Evolutionary conservation across 768 basidiomycete species (phyloP).

Genomic region (Hypholoma fasciculare): DNA sequence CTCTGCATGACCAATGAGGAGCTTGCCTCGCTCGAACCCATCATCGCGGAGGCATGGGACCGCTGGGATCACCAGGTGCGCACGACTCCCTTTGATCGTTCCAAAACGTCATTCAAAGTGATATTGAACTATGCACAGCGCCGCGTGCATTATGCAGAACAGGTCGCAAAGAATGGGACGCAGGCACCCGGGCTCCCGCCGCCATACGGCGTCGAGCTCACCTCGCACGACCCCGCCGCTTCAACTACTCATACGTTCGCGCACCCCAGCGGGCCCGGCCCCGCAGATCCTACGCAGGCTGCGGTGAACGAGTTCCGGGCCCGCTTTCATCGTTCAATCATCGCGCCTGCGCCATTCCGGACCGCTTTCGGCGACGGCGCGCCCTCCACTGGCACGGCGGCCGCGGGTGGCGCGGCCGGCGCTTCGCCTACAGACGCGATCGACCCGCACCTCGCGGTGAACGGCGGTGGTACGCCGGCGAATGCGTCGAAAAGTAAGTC

Average conservation of each 20-base stretch:
- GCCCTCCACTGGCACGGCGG: conserved; percentile 23
- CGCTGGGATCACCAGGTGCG: conserved; percentile 82
- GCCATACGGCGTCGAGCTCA: conserved; percentile 27
- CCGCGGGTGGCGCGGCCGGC: conserved; percentile 26
- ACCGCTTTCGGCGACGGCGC: conserved; percentile 20
- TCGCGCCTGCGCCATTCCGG: conserved; percentile 61
- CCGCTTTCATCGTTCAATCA: conserved; percentile 62
- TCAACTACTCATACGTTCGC: conserved; percentile 20
- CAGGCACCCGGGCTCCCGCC: conserved; percentile 28
- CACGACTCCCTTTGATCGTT: neutral
- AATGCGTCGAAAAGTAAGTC: conserved; percentile 19
- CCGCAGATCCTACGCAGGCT: conserved; percentile 24
- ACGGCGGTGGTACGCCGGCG: conserved; percentile 8
- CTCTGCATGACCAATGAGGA: conserved; percentile 80
- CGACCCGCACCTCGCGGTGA: conserved; percentile 32
- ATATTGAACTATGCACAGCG: conserved; percentile 27
- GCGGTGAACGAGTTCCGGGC: conserved; percentile 58
- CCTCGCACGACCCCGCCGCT: conserved; percentile 25
- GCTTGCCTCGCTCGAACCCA: conserved; percentile 72
- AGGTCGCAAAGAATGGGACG: conserved; percentile 33
- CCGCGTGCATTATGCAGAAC: conserved; percentile 42
- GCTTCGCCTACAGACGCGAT: conserved; percentile 28
- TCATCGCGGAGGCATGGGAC: conserved; percentile 85
- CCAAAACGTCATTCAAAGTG: neutral
- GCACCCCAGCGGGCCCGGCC: conserved; percentile 23